These are phyloP conservation scores for Coemansia sp. DNA, from an alignment of 192 early-diverging fungal species.

Conservation along the genomic window DNA sequence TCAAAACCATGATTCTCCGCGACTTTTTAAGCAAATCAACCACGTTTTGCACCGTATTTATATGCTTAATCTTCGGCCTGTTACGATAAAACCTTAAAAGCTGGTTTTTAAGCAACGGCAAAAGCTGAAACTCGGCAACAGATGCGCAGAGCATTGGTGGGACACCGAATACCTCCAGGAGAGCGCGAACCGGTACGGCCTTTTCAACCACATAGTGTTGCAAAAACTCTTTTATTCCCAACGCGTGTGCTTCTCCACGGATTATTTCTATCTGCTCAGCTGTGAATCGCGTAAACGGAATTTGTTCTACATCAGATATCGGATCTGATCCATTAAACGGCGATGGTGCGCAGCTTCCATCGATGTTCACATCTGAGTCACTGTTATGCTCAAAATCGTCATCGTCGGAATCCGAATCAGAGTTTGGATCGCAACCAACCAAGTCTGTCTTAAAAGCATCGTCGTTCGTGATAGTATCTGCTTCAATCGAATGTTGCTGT, in stretches of 20 bases:
- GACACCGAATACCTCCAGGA: constrained; percentile 66
- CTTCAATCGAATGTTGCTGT: neutral
- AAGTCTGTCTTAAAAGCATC: neutral
- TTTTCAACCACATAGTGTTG: constrained; percentile 61
- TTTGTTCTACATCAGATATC: neutral
- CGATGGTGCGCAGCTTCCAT: constrained; percentile 48
- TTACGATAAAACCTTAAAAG: constrained; percentile 60
- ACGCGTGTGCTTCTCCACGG: constrained; percentile 30
- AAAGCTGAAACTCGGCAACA: constrained; percentile 59
- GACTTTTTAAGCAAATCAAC: constrained; percentile 59
- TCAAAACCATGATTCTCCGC: constrained; percentile 84
- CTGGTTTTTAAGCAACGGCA: constrained; percentile 60
- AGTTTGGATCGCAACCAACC: neutral
- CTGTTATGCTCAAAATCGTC: constrained; percentile 10
- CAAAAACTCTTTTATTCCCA: constrained; percentile 57
- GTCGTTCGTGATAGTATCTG: too few species aligned
- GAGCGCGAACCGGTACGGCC: constrained; percentile 54
- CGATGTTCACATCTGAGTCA: constrained; percentile 25
- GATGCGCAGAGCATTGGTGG: constrained; percentile 39
- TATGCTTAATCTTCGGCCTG: constrained; percentile 51
- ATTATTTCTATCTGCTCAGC: constrained; percentile 36
- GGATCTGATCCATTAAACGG: constrained; percentile 15
- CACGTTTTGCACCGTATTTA: constrained; percentile 68
- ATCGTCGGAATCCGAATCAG: constrained; percentile 7
- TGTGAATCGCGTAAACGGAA: constrained; percentile 23